phyloP scores from a whole-genome alignment of 768 basidiomycete genomes.

The Filobasidium floriforme region DNA sequence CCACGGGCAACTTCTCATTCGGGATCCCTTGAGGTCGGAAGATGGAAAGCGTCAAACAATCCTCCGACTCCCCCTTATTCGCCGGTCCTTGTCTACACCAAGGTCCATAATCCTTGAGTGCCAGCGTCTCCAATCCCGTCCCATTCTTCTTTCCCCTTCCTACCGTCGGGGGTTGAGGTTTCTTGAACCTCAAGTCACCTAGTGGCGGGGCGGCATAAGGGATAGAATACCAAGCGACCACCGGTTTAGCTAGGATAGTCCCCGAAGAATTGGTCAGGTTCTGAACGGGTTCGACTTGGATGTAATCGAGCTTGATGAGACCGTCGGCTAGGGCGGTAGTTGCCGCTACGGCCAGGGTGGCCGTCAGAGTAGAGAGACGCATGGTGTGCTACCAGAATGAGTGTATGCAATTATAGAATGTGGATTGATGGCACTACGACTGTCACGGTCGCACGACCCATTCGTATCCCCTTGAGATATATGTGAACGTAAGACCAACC shows the following conservation, averaged over 20 bases:
- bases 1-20: conserved; percentile 23
- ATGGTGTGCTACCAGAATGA: too few species aligned
- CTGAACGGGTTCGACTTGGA: conserved; percentile 9
- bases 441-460: too few species aligned
- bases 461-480: too few species aligned
- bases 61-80: conserved; percentile 17
- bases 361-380: background rate
- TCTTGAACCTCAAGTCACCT: conserved; percentile 5
- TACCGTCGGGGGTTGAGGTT: conserved; percentile 5
- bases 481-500: too few species aligned
- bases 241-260: conserved; percentile 5
- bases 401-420: too few species aligned
- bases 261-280: conserved; percentile 13
- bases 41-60: conserved; percentile 36
- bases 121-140: background rate
- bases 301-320: conserved; percentile 1
- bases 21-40: conserved; percentile 32
- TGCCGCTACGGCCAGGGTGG: conserved; percentile 2
- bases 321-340: background rate
- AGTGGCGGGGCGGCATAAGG: conserved; percentile 19
- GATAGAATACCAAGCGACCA: conserved; percentile 18
- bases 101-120: conserved; percentile 8
- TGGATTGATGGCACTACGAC: too few species aligned
- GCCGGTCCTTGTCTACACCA: conserved; percentile 11
- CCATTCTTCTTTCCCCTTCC: too few species aligned